Evolutionary conservation across 768 basidiomycete genomes (phyloP).

Genomic region (Lanmaoa rubissima): DNA sequence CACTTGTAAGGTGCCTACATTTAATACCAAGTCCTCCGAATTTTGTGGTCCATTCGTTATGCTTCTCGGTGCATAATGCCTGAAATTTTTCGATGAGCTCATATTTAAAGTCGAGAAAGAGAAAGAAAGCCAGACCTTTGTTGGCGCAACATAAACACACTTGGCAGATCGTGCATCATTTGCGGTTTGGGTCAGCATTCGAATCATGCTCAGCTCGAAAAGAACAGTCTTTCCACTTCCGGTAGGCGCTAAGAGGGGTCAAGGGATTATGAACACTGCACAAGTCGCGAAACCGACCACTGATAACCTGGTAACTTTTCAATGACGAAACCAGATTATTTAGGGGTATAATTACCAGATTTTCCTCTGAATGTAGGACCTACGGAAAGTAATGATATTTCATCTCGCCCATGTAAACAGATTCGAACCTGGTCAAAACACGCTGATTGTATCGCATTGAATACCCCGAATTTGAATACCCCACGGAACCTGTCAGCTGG

Average conservation of each 20-base stretch:
- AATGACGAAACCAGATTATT: conserved; percentile 3
- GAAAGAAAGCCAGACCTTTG: conserved; percentile 54
- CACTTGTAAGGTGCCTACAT: conserved; percentile 45
- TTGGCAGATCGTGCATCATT: conserved; percentile 42
- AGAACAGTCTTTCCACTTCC: conserved; percentile 95
- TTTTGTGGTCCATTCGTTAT: conserved; percentile 79
- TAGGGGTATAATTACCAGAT: conserved; percentile 47
- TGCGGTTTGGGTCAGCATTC: conserved; percentile 52
- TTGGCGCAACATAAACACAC: conserved; percentile 92
- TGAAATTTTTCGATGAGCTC: conserved; percentile 28
- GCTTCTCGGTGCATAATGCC: conserved; percentile 87
- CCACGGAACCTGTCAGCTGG: conserved; percentile 78
- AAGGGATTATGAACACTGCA: conserved; percentile 1
- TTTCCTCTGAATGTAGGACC: conserved; percentile 59
- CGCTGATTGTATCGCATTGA: conserved; percentile 87
- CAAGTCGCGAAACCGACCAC: conserved; percentile 43
- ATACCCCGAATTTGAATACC: conserved; percentile 85
- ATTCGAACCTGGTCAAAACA: conserved; percentile 68
- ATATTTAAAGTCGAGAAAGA: not conserved
- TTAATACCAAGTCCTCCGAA: conserved; percentile 74
- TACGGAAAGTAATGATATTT: conserved; percentile 26
- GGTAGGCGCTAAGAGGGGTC: conserved; percentile 69
- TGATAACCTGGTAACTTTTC: conserved; percentile 55
- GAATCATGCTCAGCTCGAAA: conserved; percentile 89
- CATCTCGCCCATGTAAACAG: not conserved